Percentiles rank a stretch among this genome's conserved stretches.
Evolutionary conservation across 768 basidiomycete species (phyloP).

Genomic region (Rhizopogon rudus): DNA sequence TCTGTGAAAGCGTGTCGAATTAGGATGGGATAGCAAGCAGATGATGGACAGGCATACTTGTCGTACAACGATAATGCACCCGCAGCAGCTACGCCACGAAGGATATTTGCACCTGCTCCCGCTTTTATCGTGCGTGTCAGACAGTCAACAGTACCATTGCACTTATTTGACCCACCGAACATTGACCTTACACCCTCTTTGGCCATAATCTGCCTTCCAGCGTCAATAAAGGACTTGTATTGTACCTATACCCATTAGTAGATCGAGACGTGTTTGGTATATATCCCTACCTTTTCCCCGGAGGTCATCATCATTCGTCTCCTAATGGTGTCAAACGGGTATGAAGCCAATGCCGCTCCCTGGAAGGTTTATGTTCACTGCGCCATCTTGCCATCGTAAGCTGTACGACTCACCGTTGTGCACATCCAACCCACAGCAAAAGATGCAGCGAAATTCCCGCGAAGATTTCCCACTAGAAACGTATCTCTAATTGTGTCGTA

Average conservation of each 20-base stretch:
- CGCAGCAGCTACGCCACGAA: slow-evolving; percentile 48
- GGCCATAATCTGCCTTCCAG: slow-evolving; percentile 33
- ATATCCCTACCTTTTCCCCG: slow-evolving; percentile 24
- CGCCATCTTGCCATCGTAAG: background rate
- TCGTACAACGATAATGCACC: slow-evolving; percentile 62
- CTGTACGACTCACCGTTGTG: slow-evolving; percentile 29
- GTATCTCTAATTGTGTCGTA: slow-evolving; percentile 37
- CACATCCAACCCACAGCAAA: slow-evolving; percentile 38
- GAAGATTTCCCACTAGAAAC: slow-evolving; percentile 32
- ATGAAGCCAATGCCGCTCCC: slow-evolving; percentile 35
- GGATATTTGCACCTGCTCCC: slow-evolving; percentile 52
- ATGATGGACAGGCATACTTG: slow-evolving; percentile 29
- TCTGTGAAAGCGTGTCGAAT: slow-evolving; percentile 9
- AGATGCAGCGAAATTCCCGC: slow-evolving; percentile 36
- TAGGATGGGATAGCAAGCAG: background rate
- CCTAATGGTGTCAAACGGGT: slow-evolving; percentile 40
- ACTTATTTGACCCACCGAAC: slow-evolving; percentile 25
- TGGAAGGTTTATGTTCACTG: slow-evolving; percentile 7
- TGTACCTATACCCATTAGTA: slow-evolving; percentile 21
- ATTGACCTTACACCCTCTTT: slow-evolving; percentile 35
- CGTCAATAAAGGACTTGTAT: slow-evolving; percentile 38
- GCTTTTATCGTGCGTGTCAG: slow-evolving; percentile 40
- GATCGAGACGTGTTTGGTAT: background rate
- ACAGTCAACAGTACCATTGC: background rate
- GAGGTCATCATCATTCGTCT: slow-evolving; percentile 47